These are phyloP conservation scores for Yamadazyma takamatsuzukensis DNA, from an alignment of 805 yeast genomes.

Conservation along the genomic window DNA sequence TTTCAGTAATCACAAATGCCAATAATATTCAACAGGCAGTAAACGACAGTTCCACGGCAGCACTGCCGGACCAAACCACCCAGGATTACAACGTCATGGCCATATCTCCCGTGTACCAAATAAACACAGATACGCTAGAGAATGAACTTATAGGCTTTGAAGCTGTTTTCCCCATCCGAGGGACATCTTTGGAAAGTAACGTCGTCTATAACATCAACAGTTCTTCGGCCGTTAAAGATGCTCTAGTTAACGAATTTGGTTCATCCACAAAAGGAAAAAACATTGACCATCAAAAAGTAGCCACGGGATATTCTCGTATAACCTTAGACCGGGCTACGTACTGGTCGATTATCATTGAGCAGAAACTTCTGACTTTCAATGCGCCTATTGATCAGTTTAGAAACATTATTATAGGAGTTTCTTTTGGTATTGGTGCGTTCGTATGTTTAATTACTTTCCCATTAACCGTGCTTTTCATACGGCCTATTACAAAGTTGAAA, in stretches of 20 bases:
- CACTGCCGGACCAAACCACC: constrained; percentile 5
- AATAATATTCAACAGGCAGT: constrained; percentile 27
- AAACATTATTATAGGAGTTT: constrained; percentile 72
- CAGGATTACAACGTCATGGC: constrained; percentile 30
- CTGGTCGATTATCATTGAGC: constrained; percentile 79
- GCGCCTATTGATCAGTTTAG: constrained; percentile 60
- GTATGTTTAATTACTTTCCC: constrained; percentile 78
- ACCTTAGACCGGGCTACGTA: constrained; percentile 27
- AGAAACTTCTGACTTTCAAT: constrained; percentile 53
- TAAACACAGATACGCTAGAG: too few relatives aligned
- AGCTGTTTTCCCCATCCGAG: constrained; percentile 26
- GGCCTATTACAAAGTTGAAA: constrained; percentile 76
- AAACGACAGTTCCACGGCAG: constrained; percentile 15
- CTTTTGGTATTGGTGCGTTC: constrained; percentile 71
- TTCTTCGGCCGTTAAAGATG: constrained; percentile 25
- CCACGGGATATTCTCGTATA: constrained; percentile 33
- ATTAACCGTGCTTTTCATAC: constrained; percentile 76
- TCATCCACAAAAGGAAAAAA: constrained; percentile 24
- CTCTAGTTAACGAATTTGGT: constrained; percentile 24
- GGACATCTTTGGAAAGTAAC: constrained; percentile 15
- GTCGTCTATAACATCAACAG: constrained; percentile 22
- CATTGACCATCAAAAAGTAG: constrained; percentile 20
- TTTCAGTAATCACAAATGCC: constrained; percentile 51
- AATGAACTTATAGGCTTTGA: constrained; percentile 46
- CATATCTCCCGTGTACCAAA: constrained; percentile 26